A percentile compares a stretch with the other conserved stretches of the same genome.
Conservation (phyloP, 2,329 filamentous ascomycete genomes). For the Elsinoe arachidis region DNA sequence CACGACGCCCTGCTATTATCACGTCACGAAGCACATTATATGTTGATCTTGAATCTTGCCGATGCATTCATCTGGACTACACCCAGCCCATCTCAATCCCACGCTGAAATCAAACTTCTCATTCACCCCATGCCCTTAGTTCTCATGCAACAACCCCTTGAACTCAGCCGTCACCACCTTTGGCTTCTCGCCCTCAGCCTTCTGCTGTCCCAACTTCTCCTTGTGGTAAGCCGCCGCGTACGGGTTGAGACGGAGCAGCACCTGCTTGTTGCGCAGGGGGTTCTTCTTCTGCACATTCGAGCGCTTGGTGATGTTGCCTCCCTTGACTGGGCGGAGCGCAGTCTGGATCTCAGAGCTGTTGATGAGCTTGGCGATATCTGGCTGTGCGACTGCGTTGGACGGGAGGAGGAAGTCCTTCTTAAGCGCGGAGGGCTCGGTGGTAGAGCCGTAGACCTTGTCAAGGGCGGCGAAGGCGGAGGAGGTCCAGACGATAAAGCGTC, state of each 20-base stretch:
- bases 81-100: neutral
- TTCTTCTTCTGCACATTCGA: conserved; percentile 98
- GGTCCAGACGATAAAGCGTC: conserved; percentile 98
- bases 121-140: conserved; percentile 28
- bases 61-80: conserved; percentile 5
- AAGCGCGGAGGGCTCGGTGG: conserved; percentile 76
- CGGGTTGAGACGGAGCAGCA: conserved; percentile 96
- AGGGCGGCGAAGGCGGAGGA: conserved; percentile 94
- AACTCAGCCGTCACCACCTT: conserved; percentile 45
- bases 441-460: conserved; percentile 93
- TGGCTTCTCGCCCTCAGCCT: conserved; percentile 55
- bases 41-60: neutral
- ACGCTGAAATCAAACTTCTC: conserved; percentile 4
- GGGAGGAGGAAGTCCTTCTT: conserved; percentile 99
- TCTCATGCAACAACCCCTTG: conserved; percentile 39
- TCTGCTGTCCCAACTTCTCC: conserved; percentile 69
- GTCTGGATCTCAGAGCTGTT: conserved; percentile 98
- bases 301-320: conserved; percentile 83
- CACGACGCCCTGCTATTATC: too few species aligned
- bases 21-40: neutral
- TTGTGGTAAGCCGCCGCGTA: conserved; percentile 88
- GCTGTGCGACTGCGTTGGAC: conserved; percentile 83
- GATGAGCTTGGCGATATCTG: conserved; percentile 95
- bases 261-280: conserved; percentile 97
- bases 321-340: conserved; percentile 86